Evolutionary conservation across 306 rosid genomes (phyloP), one percentile per base, ranked within the genome.

Genomic region (Dryas octopetala): DNA sequence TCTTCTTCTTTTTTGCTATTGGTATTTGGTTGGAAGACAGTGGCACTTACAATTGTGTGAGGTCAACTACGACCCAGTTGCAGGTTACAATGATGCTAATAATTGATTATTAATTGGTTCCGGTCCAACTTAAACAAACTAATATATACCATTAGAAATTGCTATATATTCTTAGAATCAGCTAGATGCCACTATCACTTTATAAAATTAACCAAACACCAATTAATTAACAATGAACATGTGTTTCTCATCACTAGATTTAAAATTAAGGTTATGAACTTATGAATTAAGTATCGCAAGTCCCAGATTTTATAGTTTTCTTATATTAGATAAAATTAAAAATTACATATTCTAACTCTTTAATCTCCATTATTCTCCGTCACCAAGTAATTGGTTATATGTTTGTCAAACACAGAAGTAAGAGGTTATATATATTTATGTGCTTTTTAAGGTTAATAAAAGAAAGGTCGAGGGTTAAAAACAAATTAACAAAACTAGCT

Each of bases 61-160:
- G 23, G 62, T 69, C 70, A 77, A 59, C 75, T 50, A 59, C 23
- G 58, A 63, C 49, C 66, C 23, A 71, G 67, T 53, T 61, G 76
- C 70, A 57, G 9, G 73, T 78, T 8, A 43, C 63, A 19, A 70
- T 38, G 10, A 13, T 41, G 44, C 13, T 57, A 7, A 28, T 53
- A 51, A 28, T 61, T 62, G 9, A 78, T 19, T 62, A 23, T 23
- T 23, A 23, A 72, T 78, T 61, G 66, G 54, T 38, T 66, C 40
- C 78, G 53, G 62, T 45, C 76, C 66, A 45, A 62, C n/a, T 43
- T n/a, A 44, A 72, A 28, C 72, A 50, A 71, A 51, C 9, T 32
- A 32, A 32, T 32, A 32, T 32, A 61, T 70, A 78, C 28, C 2
- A 57, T 70, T n/a, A 26, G 53, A 50, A 52, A 45, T 14, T 47